A percentile compares a stretch with the other conserved stretches of the same genome.
These are phyloP conservation scores for Lagenidium sp. DNA, from an alignment of 352 stramenopile species.

Conservation along the genomic window DNA sequence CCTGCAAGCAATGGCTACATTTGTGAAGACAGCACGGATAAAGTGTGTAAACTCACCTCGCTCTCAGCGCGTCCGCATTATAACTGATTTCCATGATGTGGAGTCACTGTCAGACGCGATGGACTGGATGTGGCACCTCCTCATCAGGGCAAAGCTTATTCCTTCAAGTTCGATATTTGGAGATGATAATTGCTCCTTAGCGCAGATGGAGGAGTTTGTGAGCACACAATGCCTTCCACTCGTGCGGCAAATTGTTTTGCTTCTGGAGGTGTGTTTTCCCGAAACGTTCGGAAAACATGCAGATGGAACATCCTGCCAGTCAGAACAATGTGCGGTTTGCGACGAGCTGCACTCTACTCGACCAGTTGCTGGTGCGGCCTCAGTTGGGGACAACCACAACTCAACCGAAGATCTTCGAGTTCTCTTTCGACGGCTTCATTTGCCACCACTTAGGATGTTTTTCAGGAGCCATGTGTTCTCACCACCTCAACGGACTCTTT, in stretches of 20 bases:
- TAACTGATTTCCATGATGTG: conserved; percentile 33
- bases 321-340: conserved; percentile 41
- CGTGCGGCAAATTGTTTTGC: conserved; percentile 43
- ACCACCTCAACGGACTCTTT: conserved; percentile 39
- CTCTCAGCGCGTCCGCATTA: conserved; percentile 1
- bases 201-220: conserved; percentile 30
- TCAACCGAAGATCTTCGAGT: conserved; percentile 21
- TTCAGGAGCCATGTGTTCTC: conserved; percentile 59
- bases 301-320: background rate
- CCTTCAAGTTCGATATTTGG: background rate
- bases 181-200: background rate
- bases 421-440: conserved; percentile 46
- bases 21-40: too few species aligned
- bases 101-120: conserved; percentile 51
- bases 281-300: conserved; percentile 6
- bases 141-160: conserved; percentile 31
- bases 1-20: conserved; percentile 36
- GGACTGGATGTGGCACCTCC: conserved; percentile 35
- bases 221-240: conserved; percentile 40
- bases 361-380: background rate
- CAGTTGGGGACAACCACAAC: background rate
- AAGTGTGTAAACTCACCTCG: too few species aligned
- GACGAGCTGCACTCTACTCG: conserved; percentile 59
- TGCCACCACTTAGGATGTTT: conserved; percentile 58
- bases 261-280: conserved; percentile 49